Conservation (phyloP, 495 filamentous ascomycete species). For the Chaetomium fimeti region DNA sequence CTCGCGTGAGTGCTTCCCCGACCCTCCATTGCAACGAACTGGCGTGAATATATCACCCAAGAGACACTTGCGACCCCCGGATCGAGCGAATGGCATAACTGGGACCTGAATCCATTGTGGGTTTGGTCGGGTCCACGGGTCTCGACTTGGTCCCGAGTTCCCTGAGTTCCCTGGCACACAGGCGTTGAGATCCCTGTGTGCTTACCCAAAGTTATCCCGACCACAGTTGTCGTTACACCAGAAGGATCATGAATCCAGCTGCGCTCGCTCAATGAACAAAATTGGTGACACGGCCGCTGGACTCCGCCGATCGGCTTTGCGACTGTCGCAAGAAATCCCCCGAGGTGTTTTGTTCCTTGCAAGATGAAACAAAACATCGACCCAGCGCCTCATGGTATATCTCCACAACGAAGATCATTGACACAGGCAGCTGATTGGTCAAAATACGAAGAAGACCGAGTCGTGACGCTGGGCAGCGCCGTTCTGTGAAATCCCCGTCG, state of each 20-base stretch:
- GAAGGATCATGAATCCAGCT: slow-evolving; percentile 1
- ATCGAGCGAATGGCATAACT: neutral
- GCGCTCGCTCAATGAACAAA: neutral
- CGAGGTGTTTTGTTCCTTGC: neutral
- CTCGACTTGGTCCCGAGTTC: neutral
- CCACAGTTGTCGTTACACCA: neutral
- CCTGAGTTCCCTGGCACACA: neutral
- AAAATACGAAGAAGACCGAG: neutral
- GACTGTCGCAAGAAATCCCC: neutral
- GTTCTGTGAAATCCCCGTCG: slow-evolving; percentile 15
- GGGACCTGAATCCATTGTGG: neutral
- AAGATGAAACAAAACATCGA: neutral
- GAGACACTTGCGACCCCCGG: neutral
- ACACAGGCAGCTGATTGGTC: neutral
- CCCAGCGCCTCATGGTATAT: neutral
- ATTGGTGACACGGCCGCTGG: neutral
- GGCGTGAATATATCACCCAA: too few relatives aligned
- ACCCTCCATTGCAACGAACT: neutral
- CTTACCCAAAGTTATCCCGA: slow-evolving; percentile 1
- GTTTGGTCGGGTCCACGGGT: neutral
- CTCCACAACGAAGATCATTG: neutral
- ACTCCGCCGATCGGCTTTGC: slow-evolving; percentile 5
- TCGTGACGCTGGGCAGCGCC: neutral
- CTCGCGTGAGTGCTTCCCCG: neutral
- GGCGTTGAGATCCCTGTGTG: neutral